Percentiles rank a stretch among this genome's conserved stretches.
Conservation (phyloP, 208 protist species). For the Crithidia mellificae region DNA sequence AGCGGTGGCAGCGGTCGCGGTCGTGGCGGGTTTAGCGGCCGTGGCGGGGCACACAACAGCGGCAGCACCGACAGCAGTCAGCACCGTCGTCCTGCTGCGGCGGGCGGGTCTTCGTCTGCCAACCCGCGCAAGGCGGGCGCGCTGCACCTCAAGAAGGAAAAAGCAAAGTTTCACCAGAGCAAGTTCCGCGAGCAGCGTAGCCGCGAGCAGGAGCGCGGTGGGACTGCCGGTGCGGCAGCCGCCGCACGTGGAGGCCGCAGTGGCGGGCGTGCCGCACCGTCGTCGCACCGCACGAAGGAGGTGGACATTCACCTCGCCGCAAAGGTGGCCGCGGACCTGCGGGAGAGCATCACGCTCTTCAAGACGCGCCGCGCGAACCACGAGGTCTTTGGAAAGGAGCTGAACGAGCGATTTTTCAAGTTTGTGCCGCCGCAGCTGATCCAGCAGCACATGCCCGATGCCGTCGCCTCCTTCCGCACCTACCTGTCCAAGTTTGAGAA, state of each 20-base stretch:
- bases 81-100: neutral
- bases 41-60: neutral
- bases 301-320: conserved; percentile 82
- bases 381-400: conserved; percentile 51
- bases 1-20: neutral
- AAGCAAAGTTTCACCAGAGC: conserved; percentile 54
- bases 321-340: conserved; percentile 72
- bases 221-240: neutral
- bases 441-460: conserved; percentile 71
- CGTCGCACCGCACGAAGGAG: conserved; percentile 57
- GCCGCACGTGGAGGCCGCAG: too few relatives aligned
- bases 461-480: conserved; percentile 61
- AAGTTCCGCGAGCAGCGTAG: conserved; percentile 54
- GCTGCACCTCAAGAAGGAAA: conserved; percentile 59
- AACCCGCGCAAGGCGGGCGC: conserved; percentile 16
- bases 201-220: conserved; percentile 8
- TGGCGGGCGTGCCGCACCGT: too few relatives aligned
- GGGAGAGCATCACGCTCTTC: conserved; percentile 66
- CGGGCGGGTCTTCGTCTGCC: neutral
- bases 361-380: conserved; percentile 44
- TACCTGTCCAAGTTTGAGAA: conserved; percentile 79
- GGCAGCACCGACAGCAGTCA: neutral
- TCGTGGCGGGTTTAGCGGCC: neutral
- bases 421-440: conserved; percentile 81
- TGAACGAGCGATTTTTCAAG: conserved; percentile 66